Evolutionary conservation across 1,139 yeast species (phyloP), one percentile per base, ranked within the genome.

Genomic region (Saccharomyces uvarum): DNA sequence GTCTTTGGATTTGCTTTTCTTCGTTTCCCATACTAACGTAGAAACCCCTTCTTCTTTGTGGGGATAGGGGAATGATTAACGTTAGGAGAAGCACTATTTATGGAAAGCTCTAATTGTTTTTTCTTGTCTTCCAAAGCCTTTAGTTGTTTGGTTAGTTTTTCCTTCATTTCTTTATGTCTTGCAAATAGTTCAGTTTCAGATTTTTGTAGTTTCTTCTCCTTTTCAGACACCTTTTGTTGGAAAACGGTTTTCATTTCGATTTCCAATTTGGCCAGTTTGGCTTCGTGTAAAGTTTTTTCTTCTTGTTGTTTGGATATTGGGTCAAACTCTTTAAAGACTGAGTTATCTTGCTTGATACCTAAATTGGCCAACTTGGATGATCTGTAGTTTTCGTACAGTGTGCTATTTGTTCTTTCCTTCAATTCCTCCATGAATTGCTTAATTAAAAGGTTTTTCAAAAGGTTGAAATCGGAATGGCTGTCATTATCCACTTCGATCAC

Each of bases 141-240:
- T 61, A 93, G 84, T 74, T 91, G 97, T 71, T 87, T 87, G 63
- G 87, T 79, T 69, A 93, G 80, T 73, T 88, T 89, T 68, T 91
- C 98, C 76, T 93, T 91, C 95, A 93, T 90, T 72, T 93, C 98
- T 73, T 89, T 88, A 74, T 95, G 99, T 72, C 96, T 84, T 46
- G 95, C 83, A 72, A 93, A 93, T 68, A 95, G 81, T 73, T 95
- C 99, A 56, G 96, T 96, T 75, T 95, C 99, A 51, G 97, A 89
- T 75, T 91, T 88, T 77, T 91, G 96, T 71, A 95, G 82, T 76
- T 91, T 91, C 79, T 90, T 88, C 74, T 95, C 99, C 83, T 95
- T 95, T 74, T 91, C 98, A 56, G 87, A 78, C 44, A 95, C 99
- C 77, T 93, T 95, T 70, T 88, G 95, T 75, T 91, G 97, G 83